Conservation (phyloP, 2,329 filamentous ascomycete species). For the Chaetomiaceae sp. region DNA sequence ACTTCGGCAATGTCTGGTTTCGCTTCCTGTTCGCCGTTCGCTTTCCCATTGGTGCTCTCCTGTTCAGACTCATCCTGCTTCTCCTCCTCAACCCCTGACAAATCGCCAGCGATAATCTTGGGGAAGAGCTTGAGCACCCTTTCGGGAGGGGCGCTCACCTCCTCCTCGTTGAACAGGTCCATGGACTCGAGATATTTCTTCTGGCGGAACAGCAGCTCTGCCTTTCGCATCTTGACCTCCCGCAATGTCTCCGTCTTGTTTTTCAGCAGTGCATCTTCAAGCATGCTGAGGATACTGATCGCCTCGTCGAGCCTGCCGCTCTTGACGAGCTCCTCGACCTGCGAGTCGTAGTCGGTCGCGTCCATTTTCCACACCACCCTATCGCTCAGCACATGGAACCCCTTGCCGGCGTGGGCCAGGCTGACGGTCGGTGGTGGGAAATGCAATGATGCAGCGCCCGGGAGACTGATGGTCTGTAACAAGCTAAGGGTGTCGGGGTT, state of each 20-base stretch:
- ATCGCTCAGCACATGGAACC: conserved; percentile 89
- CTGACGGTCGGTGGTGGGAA: conserved; percentile 91
- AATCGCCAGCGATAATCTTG: conserved; percentile 72
- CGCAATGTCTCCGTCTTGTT: conserved; percentile 78
- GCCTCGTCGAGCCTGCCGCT: conserved; percentile 80
- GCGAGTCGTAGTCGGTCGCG: conserved; percentile 83
- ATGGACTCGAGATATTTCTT: conserved; percentile 81
- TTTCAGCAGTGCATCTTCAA: conserved; percentile 84
- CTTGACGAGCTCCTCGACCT: conserved; percentile 76
- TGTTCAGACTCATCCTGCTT: conserved; percentile 34
- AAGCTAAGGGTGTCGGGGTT: conserved; percentile 91
- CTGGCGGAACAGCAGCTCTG: conserved; percentile 74
- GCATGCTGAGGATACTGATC: conserved; percentile 79
- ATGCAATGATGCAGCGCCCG: conserved; percentile 78
- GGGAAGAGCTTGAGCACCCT: conserved; percentile 84
- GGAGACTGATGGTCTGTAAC: conserved; percentile 77
- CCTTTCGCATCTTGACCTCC: conserved; percentile 88
- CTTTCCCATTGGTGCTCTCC: conserved; percentile 28
- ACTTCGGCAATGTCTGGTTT: conserved; percentile 26
- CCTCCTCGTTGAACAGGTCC: conserved; percentile 78
- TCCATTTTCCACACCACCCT: conserved; percentile 95
- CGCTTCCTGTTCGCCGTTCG: conserved; percentile 32
- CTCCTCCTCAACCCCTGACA: conserved; percentile 51
- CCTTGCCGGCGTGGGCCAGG: conserved; percentile 92
- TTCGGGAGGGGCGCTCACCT: conserved; percentile 85